Evolutionary conservation across 176 grass and related monocot species (phyloP).

Genomic region (Oryza punctata): DNA sequence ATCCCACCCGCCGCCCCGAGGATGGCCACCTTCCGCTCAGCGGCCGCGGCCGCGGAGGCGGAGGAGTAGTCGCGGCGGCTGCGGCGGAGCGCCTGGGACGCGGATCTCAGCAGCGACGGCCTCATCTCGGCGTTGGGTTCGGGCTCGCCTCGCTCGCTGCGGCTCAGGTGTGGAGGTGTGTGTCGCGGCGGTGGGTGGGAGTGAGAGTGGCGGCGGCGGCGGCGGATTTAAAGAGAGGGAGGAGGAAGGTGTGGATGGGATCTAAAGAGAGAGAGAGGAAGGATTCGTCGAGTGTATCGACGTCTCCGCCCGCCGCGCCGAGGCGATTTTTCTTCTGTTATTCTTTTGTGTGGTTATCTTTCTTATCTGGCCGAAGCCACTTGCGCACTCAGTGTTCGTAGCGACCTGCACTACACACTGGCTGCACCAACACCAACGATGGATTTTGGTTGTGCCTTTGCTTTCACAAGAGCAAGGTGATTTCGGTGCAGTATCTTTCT

Average conservation of each 20-base stretch:
- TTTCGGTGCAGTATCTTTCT: not conserved
- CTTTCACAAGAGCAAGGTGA: not conserved
- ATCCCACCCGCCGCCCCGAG: conserved; percentile 77
- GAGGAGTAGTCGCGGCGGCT: conserved; percentile 26
- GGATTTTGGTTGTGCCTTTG: not conserved
- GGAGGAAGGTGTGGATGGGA: conserved; percentile 12
- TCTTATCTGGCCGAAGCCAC: not conserved
- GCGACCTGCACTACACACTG: not conserved
- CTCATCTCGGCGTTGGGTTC: conserved; percentile 36
- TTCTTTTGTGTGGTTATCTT: not conserved
- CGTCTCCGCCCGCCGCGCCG: conserved; percentile 26
- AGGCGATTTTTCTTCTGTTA: not conserved
- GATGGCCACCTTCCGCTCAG: conserved; percentile 62
- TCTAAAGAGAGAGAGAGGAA: not conserved
- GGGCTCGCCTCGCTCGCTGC: not conserved
- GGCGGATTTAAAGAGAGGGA: conserved; percentile 31
- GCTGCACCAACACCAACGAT: not conserved
- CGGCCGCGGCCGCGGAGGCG: not conserved
- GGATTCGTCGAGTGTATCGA: conserved; percentile 4
- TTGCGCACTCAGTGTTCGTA: not conserved
- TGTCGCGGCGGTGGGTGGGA: not conserved
- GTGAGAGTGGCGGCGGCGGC: not conserved
- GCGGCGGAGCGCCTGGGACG: conserved; percentile 45
- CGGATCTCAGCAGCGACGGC: conserved; percentile 46
- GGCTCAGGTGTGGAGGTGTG: not conserved